Evolutionary conservation across 371 early-diverging fungal species (phyloP).

Genomic region (Apophysomyces elegans): DNA sequence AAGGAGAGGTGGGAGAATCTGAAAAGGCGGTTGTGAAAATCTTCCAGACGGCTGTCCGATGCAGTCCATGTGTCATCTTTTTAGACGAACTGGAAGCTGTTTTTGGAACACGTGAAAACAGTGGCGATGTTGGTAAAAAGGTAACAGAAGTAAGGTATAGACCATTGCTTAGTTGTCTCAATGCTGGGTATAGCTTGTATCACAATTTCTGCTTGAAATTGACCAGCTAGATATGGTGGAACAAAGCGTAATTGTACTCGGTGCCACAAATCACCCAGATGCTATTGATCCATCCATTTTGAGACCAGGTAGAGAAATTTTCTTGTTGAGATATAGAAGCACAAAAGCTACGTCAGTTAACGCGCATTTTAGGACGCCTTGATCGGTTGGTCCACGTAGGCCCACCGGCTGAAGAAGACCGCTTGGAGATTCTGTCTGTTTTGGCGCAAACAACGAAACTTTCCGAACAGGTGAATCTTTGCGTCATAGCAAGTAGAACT

Average conservation of each 20-base stretch:
- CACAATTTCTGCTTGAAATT: slow-evolving; percentile 82
- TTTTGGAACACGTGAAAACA: slow-evolving; percentile 65
- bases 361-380: slow-evolving; percentile 65
- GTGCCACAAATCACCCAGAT: slow-evolving; percentile 91
- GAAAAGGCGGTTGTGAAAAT: slow-evolving; percentile 89
- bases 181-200: slow-evolving; percentile 51
- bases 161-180: not conserved
- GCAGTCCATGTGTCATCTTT: slow-evolving; percentile 95
- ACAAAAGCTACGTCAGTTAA: not conserved
- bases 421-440: slow-evolving; percentile 75
- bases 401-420: slow-evolving; percentile 68
- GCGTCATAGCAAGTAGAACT: slow-evolving; percentile 50
- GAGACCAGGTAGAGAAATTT: slow-evolving; percentile 70
- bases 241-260: slow-evolving; percentile 69
- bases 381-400: slow-evolving; percentile 85
- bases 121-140: slow-evolving; percentile 68
- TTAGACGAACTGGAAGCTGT: slow-evolving; percentile 98
- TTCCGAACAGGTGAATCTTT: slow-evolving; percentile 55
- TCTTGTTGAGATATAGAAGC: not conserved
- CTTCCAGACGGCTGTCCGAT: slow-evolving; percentile 90
- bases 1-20: slow-evolving; percentile 93
- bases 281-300: slow-evolving; percentile 81
- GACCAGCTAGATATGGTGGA: slow-evolving; percentile 63
- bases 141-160: slow-evolving; percentile 27
- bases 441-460: slow-evolving; percentile 58